Evolutionary conservation across 176 grass and related monocot genomes (phyloP).

Genomic region (Calamus simplicifolius): DNA sequence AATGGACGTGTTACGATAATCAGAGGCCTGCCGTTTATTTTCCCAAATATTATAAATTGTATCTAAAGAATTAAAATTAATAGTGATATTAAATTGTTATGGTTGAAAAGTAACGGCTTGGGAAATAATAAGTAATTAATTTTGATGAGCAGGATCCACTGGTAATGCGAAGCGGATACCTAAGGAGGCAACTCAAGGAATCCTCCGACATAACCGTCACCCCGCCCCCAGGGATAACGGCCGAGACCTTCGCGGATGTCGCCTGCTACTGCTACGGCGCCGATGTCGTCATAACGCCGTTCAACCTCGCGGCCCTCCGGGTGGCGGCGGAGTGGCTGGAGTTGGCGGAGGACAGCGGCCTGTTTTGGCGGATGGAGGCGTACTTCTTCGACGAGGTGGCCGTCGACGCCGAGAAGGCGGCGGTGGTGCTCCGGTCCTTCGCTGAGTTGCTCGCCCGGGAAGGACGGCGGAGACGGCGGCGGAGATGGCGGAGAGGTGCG

Average conservation of each 20-base stretch:
- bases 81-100: no score
- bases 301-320: conserved; percentile 38
- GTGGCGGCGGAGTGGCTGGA: conserved; percentile 65
- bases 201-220: conserved; percentile 32
- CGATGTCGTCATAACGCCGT: conserved; percentile 24
- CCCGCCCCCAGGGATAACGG: conserved; percentile 38
- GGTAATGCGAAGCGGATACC: conserved; percentile 49
- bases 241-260: conserved; percentile 28
- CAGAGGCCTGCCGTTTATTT: no score
- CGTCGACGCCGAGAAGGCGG: conserved; percentile 31
- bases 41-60: no score
- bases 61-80: no score
- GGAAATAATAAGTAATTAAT: no score
- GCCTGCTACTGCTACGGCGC: conserved; percentile 59
- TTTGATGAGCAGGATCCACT: conserved; percentile 43
- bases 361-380: conserved; percentile 36
- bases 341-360: conserved; percentile 21
- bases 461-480: conserved; percentile 14
- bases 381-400: conserved; percentile 83
- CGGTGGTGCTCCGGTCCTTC: conserved; percentile 42
- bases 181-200: conserved; percentile 48
- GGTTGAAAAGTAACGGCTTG: no score
- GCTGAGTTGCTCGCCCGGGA: conserved; percentile 26
- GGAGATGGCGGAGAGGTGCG: conserved; percentile 44
- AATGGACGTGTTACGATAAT: no score